Base-by-base conservation (phyloP, 306 rosid species). In the Corylus heterophylla region DNA sequence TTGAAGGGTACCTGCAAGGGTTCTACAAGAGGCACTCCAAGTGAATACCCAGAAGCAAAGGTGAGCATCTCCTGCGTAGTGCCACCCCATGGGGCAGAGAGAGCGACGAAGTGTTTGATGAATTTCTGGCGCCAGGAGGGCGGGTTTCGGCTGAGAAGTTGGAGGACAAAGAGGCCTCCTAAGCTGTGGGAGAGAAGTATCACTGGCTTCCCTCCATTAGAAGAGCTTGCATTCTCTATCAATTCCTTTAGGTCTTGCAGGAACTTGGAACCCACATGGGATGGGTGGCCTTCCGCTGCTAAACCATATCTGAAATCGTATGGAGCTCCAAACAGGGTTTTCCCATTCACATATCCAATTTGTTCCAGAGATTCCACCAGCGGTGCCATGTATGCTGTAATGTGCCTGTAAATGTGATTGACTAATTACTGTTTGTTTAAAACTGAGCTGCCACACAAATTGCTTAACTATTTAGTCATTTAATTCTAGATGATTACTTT, bases 81-180 rank as follows among this genome's bases (percentile, higher is more conserved):
- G 42, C 99, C 99, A 17, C 96, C 99, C 98, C 98, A 95, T 17
- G 97, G 99, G 0, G 92, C 85, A 3, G 96, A 86, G 69, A 93
- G 89, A 0, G 99, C 93, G 5, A 95, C 63, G 0, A 95, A 86
- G 77, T 95, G 98, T 82, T 88, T 88, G 74, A 91, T 76, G 84
- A 84, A 91, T 50, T 85, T 82, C 16, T 9, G 66, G 45, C 96
- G 83, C 99, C 99, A 95, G 50, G 94, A 75, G 31, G 78, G 75
- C 0, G 84, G 73, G 89, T 89, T 92, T 48, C 92, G 77, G 69
- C 86, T 95, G 4, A 95, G 87, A 56, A 95, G 90, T 67, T 92
- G 92, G 7, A 92, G 89, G 22, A 73, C 90, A 78, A 88, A 91
- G 48, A 89, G 87, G 14, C 94, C 92, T 11, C 98, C 98, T 77